Evolutionary conservation across 2,329 filamentous ascomycete species (phyloP), one percentile per base, ranked within the genome.

Genomic region (Zymoseptoria pseudotritici): DNA sequence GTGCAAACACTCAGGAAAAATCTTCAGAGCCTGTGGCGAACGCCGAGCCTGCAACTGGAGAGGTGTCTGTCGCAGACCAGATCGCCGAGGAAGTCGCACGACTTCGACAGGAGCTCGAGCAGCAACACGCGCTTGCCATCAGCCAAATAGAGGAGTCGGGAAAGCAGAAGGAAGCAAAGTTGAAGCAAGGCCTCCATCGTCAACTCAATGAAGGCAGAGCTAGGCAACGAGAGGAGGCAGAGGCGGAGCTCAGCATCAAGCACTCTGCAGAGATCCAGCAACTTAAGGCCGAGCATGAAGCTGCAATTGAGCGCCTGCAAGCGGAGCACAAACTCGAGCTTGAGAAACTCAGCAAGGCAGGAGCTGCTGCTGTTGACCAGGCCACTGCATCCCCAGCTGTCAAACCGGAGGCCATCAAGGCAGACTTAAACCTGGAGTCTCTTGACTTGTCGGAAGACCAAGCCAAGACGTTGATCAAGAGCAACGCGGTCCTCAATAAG

Each of bases 131-230:
- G 24, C 68, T 74, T 10, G 69, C 76, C 20, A 70, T 72, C 58
- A 69, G 75, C 8, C 77, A 82, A 55, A 72, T 80, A 31, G 80
- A 84, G 56, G 73, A 77, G 24, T 75, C 79, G 56, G 69, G 79
- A 59, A 77, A 82, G 67, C 78, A 81, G 56, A 82, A 86, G 52
- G 86, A 85, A 1, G 84, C 89, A 51, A 83, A 83, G 71, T 88
- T 90, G 86, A 88, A 86, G 69, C 80, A 83, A 21, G 76, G 82
- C 1, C 76, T 90, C 55, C 87, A 86, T 67, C 86, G 84, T 70
- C 90, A 88, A 70, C 79, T 96, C 17, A 75, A 72, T 8, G 83
- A 86, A 55, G 75, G 62, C 20, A 64, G 66, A 24, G 67, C 67
- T 20, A 67, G 67, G 61, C 59, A 66, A 20, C 66, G 79, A 10